Conservation (phyloP, 2,329 filamentous ascomycete genomes). For the Ilyonectria robusta region DNA sequence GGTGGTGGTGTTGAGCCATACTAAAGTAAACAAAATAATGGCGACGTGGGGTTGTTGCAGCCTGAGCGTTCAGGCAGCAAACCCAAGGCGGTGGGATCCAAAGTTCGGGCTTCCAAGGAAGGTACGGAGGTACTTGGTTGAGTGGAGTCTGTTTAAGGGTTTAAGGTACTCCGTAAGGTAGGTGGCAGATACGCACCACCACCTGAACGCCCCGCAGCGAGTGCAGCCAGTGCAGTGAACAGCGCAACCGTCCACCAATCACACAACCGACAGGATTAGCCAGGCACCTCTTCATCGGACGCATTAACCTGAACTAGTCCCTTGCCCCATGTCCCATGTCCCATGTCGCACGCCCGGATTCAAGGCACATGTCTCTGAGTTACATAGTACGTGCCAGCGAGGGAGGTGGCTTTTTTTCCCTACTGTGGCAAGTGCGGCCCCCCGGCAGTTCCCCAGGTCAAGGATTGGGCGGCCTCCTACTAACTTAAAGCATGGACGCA, state of each 20-base stretch:
- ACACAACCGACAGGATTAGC: conserved; percentile 36
- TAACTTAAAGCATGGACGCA: neutral
- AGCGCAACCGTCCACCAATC: conserved; percentile 21
- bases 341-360: conserved; percentile 1
- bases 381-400: neutral
- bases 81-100: neutral
- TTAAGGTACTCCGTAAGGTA: neutral
- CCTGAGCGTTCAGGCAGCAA: conserved; percentile 38
- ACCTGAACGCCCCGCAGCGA: neutral
- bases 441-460: conserved; percentile 12
- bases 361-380: neutral
- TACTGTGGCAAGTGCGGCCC: conserved; percentile 1
- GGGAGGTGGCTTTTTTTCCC: neutral
- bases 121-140: conserved; percentile 17
- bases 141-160: neutral
- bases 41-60: conserved; percentile 30
- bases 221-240: neutral
- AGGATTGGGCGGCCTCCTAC: conserved; percentile 31
- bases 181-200: neutral
- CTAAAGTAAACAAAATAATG: conserved; percentile 52
- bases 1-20: conserved; percentile 45
- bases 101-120: neutral
- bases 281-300: conserved; percentile 12
- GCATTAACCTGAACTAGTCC: conserved; percentile 1
- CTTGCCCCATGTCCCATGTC: neutral